These are phyloP conservation scores for Podila verticillata DNA, from an alignment of 192 early-diverging fungal genomes.

Conservation along the genomic window DNA sequence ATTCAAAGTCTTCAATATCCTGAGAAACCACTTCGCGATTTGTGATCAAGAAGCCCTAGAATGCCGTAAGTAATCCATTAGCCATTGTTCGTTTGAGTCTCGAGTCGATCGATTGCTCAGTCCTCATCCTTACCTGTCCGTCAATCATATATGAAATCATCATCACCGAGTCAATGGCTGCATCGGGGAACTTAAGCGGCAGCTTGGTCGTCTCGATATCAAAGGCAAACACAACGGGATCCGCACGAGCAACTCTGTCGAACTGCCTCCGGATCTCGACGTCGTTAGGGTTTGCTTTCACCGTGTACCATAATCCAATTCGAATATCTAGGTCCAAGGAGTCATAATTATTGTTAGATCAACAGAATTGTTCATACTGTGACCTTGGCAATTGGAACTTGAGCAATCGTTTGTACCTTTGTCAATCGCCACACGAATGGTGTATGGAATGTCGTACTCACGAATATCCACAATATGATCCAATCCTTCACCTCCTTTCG, in stretches of 20 bases:
- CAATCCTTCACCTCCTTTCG: slow-evolving; percentile 60
- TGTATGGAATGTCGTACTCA: slow-evolving; percentile 99
- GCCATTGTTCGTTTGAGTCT: not conserved
- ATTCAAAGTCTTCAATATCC: slow-evolving; percentile 98
- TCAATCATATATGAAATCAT: slow-evolving; percentile 99
- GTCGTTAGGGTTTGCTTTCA: slow-evolving; percentile 61
- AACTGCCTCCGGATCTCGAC: slow-evolving; percentile 70
- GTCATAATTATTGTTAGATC: not conserved
- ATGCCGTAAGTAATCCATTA: not conserved
- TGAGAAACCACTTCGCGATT: slow-evolving; percentile 95
- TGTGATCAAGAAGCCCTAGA: slow-evolving; percentile 94
- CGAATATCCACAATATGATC: slow-evolving; percentile 89
- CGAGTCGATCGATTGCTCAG: not conserved
- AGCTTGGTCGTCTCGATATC: slow-evolving; percentile 99
- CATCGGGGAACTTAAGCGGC: slow-evolving; percentile 97
- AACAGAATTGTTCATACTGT: too few species aligned
- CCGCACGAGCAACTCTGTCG: slow-evolving; percentile 92
- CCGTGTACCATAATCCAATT: slow-evolving; percentile 96
- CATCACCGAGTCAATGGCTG: slow-evolving; percentile 91
- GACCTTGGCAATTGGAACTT: too few species aligned
- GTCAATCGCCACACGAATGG: slow-evolving; percentile 94
- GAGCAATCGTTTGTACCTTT: slow-evolving; percentile 56
- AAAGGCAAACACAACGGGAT: slow-evolving; percentile 94
- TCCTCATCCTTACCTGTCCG: slow-evolving; percentile 74
- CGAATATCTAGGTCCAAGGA: slow-evolving; percentile 72